Evolutionary conservation across 2,329 filamentous ascomycete genomes (phyloP).

Genomic region (Didymella keratinophila): DNA sequence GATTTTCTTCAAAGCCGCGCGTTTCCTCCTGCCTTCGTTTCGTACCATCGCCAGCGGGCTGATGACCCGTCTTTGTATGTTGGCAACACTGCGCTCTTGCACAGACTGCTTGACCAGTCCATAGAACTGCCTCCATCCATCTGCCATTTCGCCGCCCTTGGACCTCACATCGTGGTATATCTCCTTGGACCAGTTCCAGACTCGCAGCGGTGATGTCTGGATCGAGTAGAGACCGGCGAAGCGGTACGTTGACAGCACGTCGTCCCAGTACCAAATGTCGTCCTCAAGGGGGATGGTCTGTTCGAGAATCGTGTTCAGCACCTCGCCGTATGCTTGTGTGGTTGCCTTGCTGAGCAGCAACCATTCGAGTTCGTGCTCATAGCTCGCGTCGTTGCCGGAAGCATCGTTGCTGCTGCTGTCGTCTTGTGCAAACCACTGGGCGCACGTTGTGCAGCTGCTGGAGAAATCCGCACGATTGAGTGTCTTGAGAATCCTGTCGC

Average conservation of each 20-base stretch:
- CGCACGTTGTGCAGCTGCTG: conserved; percentile 48
- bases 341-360: conserved; percentile 88
- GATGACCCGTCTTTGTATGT: conserved; percentile 75
- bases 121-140: conserved; percentile 73
- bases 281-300: conserved; percentile 84
- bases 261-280: conserved; percentile 96
- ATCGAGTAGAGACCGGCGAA: conserved; percentile 84
- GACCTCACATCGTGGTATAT: conserved; percentile 70
- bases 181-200: conserved; percentile 76
- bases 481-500: conserved; percentile 65
- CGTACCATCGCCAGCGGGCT: conserved; percentile 80
- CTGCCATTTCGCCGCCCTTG: conserved; percentile 50
- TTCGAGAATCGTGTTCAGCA: conserved; percentile 79
- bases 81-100: conserved; percentile 72
- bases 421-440: conserved; percentile 47
- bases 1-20: conserved; percentile 73
- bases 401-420: conserved; percentile 25
- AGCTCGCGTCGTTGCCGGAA: conserved; percentile 49
- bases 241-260: conserved; percentile 78
- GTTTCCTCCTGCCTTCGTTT: conserved; percentile 77
- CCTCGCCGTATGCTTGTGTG: conserved; percentile 84
- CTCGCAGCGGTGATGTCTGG: conserved; percentile 79
- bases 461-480: conserved; percentile 69
- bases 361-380: conserved; percentile 87
- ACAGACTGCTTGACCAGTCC: conserved; percentile 79